Conservation (phyloP, 2,329 filamentous ascomycete genomes). For the Coniosporium tulheliwenetii region DNA sequence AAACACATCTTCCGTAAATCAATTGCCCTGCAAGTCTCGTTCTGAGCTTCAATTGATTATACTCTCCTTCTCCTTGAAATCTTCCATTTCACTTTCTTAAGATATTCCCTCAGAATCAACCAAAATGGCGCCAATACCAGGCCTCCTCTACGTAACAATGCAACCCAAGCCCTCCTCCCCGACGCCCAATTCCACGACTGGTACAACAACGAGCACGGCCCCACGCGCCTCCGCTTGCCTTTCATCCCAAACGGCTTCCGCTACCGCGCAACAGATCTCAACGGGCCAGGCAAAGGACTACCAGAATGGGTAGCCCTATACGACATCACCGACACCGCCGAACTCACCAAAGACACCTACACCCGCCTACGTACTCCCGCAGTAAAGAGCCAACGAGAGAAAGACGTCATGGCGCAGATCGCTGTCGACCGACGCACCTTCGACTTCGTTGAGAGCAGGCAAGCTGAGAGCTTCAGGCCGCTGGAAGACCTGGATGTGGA, state of each 20-base stretch:
- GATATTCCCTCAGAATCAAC: no score
- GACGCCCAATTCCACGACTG: constrained; percentile 69
- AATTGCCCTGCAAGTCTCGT: no score
- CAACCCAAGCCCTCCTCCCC: constrained; percentile 54
- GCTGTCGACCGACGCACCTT: constrained; percentile 57
- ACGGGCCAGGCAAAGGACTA: constrained; percentile 21
- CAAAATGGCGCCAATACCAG: constrained; percentile 34
- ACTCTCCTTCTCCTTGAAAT: no score
- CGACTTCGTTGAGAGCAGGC: constrained; percentile 42
- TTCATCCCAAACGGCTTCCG: constrained; percentile 65
- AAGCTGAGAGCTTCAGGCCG: constrained; percentile 40
- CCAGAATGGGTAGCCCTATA: constrained; percentile 69
- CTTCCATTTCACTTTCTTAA: no score
- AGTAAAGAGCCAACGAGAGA: constrained; percentile 42
- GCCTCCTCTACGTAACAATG: constrained; percentile 78
- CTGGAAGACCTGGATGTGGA: constrained; percentile 44
- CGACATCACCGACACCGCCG: constrained; percentile 61
- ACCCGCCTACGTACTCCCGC: constrained; percentile 42
- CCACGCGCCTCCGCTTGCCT: constrained; percentile 59
- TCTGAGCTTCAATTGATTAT: no score
- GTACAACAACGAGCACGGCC: constrained; percentile 91
- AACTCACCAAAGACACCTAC: constrained; percentile 57
- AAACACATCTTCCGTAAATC: no score
- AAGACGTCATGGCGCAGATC: constrained; percentile 47
- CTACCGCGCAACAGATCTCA: constrained; percentile 51